Conservation (phyloP, 1,284 basidiomycete genomes). For the Termitomyces sp. region DNA sequence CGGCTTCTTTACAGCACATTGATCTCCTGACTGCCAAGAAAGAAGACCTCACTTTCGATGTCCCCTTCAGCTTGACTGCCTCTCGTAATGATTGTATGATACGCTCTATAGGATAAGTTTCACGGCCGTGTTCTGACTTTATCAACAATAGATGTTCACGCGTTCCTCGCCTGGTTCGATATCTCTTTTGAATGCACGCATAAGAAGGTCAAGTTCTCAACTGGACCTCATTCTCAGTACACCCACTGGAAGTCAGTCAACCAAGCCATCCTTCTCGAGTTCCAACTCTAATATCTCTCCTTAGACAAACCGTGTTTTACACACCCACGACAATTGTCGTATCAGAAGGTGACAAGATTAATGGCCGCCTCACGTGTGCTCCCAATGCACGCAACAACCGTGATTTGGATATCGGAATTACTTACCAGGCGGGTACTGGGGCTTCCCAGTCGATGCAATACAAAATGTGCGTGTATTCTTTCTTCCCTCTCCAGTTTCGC, state of each 20-base stretch:
- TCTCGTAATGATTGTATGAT: slow-evolving; percentile 90
- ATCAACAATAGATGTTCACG: slow-evolving; percentile 74
- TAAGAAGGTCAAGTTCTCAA: slow-evolving; percentile 93
- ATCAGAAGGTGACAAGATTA: slow-evolving; percentile 66
- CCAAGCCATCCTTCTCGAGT: not conserved
- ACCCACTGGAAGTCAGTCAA: slow-evolving; percentile 88
- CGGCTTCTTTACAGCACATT: slow-evolving; percentile 61
- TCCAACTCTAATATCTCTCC: not conserved
- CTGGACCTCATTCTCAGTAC: slow-evolving; percentile 94
- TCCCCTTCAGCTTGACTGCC: slow-evolving; percentile 77
- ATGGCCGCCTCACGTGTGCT: slow-evolving; percentile 69
- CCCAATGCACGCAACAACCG: slow-evolving; percentile 90
- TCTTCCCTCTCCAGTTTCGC: slow-evolving; percentile 8
- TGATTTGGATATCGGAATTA: slow-evolving; percentile 85
- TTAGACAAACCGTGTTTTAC: slow-evolving; percentile 94
- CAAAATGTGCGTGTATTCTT: slow-evolving; percentile 66
- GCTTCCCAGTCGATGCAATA: slow-evolving; percentile 48
- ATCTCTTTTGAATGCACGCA: slow-evolving; percentile 95
- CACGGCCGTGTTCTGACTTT: slow-evolving; percentile 1
- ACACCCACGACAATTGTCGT: slow-evolving; percentile 74
- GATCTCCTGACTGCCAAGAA: slow-evolving; percentile 91
- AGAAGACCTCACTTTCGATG: slow-evolving; percentile 87
- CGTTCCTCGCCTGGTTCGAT: slow-evolving; percentile 99
- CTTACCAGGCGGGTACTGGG: slow-evolving; percentile 50
- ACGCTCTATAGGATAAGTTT: not conserved